These are phyloP conservation scores for Cladosporium velox DNA, from an alignment of 2,329 filamentous ascomycete genomes.

Conservation along the genomic window DNA sequence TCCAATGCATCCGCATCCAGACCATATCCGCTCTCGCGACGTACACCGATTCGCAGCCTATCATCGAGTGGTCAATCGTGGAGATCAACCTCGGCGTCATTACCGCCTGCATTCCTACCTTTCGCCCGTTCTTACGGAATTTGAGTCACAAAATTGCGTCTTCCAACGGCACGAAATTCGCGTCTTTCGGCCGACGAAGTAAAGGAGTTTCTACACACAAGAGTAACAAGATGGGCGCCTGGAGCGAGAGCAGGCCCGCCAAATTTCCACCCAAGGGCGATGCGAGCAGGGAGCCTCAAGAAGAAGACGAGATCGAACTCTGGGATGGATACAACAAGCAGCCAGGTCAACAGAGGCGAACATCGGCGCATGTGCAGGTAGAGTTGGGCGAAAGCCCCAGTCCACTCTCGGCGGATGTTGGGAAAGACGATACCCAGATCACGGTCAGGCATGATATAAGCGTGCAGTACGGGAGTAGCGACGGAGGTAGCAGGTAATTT, in stretches of 20 bases:
- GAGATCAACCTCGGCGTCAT: conserved; percentile 48
- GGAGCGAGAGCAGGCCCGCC: background rate
- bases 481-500: background rate
- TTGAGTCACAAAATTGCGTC: background rate
- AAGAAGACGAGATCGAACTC: conserved; percentile 10
- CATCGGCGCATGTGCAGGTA: background rate
- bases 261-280: background rate
- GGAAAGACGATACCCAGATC: background rate
- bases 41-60: conserved; percentile 47
- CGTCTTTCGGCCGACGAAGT: background rate
- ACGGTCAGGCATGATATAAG: conserved; percentile 9
- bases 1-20: conserved; percentile 55
- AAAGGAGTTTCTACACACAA: background rate
- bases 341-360: background rate
- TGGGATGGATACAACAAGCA: background rate
- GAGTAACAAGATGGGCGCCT: background rate
- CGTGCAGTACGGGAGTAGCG: background rate
- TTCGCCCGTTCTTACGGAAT: conserved; percentile 42
- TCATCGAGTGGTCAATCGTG: conserved; percentile 51
- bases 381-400: background rate
- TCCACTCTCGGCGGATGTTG: background rate
- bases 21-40: conserved; percentile 49
- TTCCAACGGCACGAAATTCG: background rate
- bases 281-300: background rate
- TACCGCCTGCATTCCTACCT: conserved; percentile 46